These are phyloP conservation scores for Moesziomyces aphidis DNA, from an alignment of 1,284 basidiomycete genomes.

Conservation along the genomic window DNA sequence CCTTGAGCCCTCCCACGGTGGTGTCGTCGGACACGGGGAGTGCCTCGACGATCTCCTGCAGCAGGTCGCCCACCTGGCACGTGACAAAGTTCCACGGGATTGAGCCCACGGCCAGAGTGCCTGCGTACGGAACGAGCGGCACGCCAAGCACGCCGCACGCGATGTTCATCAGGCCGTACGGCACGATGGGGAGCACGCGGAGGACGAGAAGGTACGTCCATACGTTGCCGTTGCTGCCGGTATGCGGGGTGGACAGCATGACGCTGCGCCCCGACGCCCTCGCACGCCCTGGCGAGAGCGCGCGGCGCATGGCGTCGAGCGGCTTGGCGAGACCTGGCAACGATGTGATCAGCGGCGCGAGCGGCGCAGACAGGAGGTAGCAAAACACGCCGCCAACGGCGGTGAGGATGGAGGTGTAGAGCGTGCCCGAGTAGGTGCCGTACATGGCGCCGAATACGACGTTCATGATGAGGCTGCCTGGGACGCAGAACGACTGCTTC, in stretches of 20 bases:
- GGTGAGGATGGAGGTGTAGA: slow-evolving; percentile 63
- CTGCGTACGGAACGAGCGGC: slow-evolving; percentile 61
- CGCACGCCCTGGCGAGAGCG: slow-evolving; percentile 46
- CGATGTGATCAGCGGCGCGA: slow-evolving; percentile 53
- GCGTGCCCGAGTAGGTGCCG: slow-evolving; percentile 60
- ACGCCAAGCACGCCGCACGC: slow-evolving; percentile 64
- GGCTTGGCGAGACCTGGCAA: slow-evolving; percentile 62
- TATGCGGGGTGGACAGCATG: slow-evolving; percentile 34
- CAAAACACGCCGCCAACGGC: slow-evolving; percentile 63
- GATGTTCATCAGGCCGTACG: slow-evolving; percentile 67
- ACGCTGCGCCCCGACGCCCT: slow-evolving; percentile 42
- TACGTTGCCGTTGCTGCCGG: slow-evolving; percentile 37
- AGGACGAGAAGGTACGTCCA: slow-evolving; percentile 64
- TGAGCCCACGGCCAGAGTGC: slow-evolving; percentile 60
- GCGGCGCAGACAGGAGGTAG: slow-evolving; percentile 59
- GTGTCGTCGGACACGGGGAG: slow-evolving; percentile 36
- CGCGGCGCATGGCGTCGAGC: slow-evolving; percentile 57
- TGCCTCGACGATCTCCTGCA: slow-evolving; percentile 61
- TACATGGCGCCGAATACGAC: slow-evolving; percentile 67
- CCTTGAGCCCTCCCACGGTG: slow-evolving; percentile 23
- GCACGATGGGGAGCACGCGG: slow-evolving; percentile 64
- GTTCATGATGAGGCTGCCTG: slow-evolving; percentile 66
- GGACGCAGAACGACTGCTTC: slow-evolving; percentile 66
- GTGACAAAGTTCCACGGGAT: slow-evolving; percentile 67
- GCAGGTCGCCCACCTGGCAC: slow-evolving; percentile 62